Conservation (phyloP, 441 rosid genomes). For the Gossypium laxum region DNA sequence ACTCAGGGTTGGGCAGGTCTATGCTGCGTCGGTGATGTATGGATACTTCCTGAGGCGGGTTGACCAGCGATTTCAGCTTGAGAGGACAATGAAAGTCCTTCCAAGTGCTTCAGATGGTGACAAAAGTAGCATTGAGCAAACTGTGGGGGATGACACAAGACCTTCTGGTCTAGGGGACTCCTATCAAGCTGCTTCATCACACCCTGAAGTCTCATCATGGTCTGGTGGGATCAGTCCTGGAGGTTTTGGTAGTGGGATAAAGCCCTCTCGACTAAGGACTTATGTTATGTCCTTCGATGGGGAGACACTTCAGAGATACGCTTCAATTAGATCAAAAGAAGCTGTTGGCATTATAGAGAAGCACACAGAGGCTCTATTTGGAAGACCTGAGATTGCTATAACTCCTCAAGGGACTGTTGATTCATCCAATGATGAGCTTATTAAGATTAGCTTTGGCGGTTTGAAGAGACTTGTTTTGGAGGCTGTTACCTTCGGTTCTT, state of each 20-base stretch:
- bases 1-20: constrained; percentile 83
- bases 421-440: constrained; percentile 61
- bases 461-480: constrained; percentile 82
- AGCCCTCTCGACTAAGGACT: constrained; percentile 49
- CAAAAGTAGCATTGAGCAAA: constrained; percentile 25
- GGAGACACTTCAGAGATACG: constrained; percentile 78
- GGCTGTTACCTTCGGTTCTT: constrained; percentile 87
- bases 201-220: constrained; percentile 51
- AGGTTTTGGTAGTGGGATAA: constrained; percentile 50
- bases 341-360: constrained; percentile 77
- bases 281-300: constrained; percentile 87
- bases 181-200: constrained; percentile 36
- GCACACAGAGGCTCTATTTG: constrained; percentile 89
- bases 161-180: constrained; percentile 23
- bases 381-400: constrained; percentile 67
- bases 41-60: constrained; percentile 85
- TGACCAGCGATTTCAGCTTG: constrained; percentile 90
- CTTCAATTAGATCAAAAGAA: constrained; percentile 80
- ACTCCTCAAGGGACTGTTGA: constrained; percentile 62
- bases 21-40: constrained; percentile 91
- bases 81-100: constrained; percentile 72
- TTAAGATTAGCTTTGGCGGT: constrained; percentile 74
- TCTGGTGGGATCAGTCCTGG: constrained; percentile 45
- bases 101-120: constrained; percentile 32
- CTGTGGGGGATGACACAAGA: constrained; percentile 23